Evolutionary conservation across 176 grass and related monocot species (phyloP).

Genomic region (Oryza meridionalis): DNA sequence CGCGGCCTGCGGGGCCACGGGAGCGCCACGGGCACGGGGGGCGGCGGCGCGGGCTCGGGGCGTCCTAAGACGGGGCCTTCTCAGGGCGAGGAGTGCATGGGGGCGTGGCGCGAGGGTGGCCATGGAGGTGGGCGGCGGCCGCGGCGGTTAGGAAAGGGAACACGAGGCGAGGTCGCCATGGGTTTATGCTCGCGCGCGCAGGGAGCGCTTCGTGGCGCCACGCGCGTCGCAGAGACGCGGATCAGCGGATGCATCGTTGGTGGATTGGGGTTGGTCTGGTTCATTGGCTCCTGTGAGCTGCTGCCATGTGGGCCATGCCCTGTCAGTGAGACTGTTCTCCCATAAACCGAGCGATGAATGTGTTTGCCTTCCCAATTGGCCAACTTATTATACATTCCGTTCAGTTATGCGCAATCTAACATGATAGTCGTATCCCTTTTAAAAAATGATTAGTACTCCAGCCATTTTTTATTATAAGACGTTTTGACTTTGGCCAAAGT

Average conservation of each 20-base stretch:
- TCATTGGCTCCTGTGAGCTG: neutral
- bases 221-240: conserved; percentile 48
- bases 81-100: conserved; percentile 38
- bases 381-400: too few relatives aligned
- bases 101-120: conserved; percentile 52
- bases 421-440: too few relatives aligned
- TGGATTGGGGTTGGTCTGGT: conserved; percentile 21
- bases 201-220: conserved; percentile 57
- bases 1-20: conserved; percentile 28
- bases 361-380: too few relatives aligned
- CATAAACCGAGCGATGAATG: neutral
- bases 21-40: conserved; percentile 18
- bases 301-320: conserved; percentile 1
- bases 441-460: too few relatives aligned
- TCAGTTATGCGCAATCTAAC: too few relatives aligned
- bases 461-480: too few relatives aligned
- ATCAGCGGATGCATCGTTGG: neutral
- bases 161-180: conserved; percentile 17
- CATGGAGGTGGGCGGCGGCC: conserved; percentile 44
- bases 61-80: conserved; percentile 30
- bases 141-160: neutral
- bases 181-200: conserved; percentile 13
- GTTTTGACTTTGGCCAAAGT: too few relatives aligned
- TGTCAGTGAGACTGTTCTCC: neutral
- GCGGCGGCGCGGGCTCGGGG: conserved; percentile 16